phyloP scores from a whole-genome alignment of 768 basidiomycete species.

The Rossbeevera mucosa region DNA sequence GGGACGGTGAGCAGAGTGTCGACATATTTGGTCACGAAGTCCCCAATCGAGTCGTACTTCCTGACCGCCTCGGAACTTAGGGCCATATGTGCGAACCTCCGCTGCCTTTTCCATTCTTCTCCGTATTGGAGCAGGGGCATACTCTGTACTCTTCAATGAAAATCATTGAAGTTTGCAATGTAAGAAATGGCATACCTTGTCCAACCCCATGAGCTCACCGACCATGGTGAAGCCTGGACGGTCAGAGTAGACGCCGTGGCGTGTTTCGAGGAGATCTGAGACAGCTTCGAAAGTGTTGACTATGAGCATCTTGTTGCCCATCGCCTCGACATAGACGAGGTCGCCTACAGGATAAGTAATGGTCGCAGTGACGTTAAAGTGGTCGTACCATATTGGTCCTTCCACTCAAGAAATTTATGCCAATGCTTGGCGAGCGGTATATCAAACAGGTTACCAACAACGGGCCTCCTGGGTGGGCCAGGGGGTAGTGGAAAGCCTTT shows the following conservation, averaged over 20 bases:
- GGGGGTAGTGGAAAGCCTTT: constrained; percentile 7
- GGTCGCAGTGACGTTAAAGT: not conserved
- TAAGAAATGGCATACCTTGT: constrained; percentile 2
- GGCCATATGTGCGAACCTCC: constrained; percentile 28
- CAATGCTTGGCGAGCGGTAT: constrained; percentile 5
- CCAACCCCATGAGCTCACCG: constrained; percentile 33
- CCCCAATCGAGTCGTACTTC: constrained; percentile 31
- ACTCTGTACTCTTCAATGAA: constrained; percentile 12
- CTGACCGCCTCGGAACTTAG: constrained; percentile 29
- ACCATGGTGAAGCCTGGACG: constrained; percentile 34
- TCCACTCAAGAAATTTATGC: constrained; percentile 11
- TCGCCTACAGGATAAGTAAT: constrained; percentile 18
- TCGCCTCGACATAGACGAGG: constrained; percentile 25
- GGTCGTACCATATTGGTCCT: constrained; percentile 5
- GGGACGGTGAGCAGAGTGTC: constrained; percentile 12
- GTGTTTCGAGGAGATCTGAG: constrained; percentile 28
- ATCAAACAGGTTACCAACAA: constrained; percentile 8
- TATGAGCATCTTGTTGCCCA: constrained; percentile 28
- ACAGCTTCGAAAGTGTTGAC: constrained; percentile 28
- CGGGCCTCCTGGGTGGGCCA: not conserved
- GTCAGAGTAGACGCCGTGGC: constrained; percentile 28
- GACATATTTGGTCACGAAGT: constrained; percentile 22
- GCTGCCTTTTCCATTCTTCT: constrained; percentile 17
- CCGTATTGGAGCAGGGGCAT: constrained; percentile 22
- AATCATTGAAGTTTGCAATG: not conserved